A percentile compares a stretch with the other conserved stretches of the same genome.
Conservation (phyloP, 768 basidiomycete genomes). For the Holtermanniella nyarrowii region DNA sequence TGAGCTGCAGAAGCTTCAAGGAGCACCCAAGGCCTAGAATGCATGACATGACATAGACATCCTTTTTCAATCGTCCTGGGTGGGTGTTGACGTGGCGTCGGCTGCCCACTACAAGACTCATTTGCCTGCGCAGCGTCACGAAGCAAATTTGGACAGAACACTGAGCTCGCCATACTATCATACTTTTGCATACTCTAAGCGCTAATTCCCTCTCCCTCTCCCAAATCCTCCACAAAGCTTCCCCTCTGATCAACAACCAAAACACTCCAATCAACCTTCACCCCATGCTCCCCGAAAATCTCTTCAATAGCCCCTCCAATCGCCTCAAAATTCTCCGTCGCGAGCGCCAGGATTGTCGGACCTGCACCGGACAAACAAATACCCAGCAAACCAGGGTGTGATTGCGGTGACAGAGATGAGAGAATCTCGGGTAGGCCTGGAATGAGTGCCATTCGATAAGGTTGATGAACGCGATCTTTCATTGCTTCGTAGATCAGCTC, state of each 20-base stretch:
- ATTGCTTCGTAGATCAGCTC: conserved; percentile 98
- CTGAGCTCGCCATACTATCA: not conserved
- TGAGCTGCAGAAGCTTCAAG: conserved; percentile 24
- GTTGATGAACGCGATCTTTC: conserved; percentile 97
- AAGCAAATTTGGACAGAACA: not conserved
- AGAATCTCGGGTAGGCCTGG: conserved; percentile 92
- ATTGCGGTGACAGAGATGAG: conserved; percentile 68
- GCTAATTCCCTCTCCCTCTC: not conserved
- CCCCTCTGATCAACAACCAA: conserved; percentile 53
- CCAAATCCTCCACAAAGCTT: conserved; percentile 38
- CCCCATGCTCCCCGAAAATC: conserved; percentile 60
- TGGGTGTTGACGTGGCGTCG: too few relatives aligned
- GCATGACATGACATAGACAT: too few relatives aligned
- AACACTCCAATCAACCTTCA: conserved; percentile 85
- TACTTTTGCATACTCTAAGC: not conserved
- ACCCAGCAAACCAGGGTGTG: conserved; percentile 89
- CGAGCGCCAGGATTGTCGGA: conserved; percentile 91
- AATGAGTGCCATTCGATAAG: conserved; percentile 86
- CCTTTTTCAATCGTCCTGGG: too few relatives aligned
- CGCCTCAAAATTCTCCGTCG: conserved; percentile 67
- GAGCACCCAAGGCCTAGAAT: not conserved
- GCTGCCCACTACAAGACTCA: too few relatives aligned
- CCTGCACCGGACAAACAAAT: conserved; percentile 97
- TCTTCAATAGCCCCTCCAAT: conserved; percentile 72
- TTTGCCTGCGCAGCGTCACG: not conserved